Conservation (phyloP, 192 early-diverging fungal genomes). For the Spizellomyces sp. region DNA sequence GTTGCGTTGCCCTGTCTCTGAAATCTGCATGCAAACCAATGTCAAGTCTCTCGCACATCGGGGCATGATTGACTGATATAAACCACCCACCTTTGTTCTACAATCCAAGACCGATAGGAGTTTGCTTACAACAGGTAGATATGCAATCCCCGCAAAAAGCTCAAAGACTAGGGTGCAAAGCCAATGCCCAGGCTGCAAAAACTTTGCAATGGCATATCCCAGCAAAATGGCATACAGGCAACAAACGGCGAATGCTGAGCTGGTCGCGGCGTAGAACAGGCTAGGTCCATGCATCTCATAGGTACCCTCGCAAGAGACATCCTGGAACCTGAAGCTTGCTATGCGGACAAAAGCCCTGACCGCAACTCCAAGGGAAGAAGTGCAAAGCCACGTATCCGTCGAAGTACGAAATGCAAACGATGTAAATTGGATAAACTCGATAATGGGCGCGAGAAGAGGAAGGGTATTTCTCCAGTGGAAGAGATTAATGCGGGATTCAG, state of each 20-base stretch:
- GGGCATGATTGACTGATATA: neutral
- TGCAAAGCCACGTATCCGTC: conserved; percentile 21
- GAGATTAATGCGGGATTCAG: neutral
- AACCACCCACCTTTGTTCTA: conserved; percentile 4
- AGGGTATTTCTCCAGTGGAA: conserved; percentile 22
- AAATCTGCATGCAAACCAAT: neutral
- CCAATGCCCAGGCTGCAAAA: conserved; percentile 28
- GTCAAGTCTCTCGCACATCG: too few relatives aligned
- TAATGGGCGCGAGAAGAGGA: conserved; percentile 9
- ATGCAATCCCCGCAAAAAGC: conserved; percentile 23
- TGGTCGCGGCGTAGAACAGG: conserved; percentile 4
- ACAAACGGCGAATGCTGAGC: conserved; percentile 6
- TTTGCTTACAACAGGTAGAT: conserved; percentile 14
- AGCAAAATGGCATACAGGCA: conserved; percentile 11
- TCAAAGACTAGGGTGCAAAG: conserved; percentile 21
- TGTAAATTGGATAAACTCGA: conserved; percentile 25
- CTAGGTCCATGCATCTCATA: neutral
- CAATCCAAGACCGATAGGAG: conserved; percentile 18
- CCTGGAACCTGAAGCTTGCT: neutral
- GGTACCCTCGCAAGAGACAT: conserved; percentile 1
- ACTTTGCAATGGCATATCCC: conserved; percentile 27
- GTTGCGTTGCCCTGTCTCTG: neutral
- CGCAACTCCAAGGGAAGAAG: neutral
- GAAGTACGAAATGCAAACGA: conserved; percentile 16
- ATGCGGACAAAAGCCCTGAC: neutral